Conservation (phyloP, 192 early-diverging fungal species). For the Podila horticola region DNA sequence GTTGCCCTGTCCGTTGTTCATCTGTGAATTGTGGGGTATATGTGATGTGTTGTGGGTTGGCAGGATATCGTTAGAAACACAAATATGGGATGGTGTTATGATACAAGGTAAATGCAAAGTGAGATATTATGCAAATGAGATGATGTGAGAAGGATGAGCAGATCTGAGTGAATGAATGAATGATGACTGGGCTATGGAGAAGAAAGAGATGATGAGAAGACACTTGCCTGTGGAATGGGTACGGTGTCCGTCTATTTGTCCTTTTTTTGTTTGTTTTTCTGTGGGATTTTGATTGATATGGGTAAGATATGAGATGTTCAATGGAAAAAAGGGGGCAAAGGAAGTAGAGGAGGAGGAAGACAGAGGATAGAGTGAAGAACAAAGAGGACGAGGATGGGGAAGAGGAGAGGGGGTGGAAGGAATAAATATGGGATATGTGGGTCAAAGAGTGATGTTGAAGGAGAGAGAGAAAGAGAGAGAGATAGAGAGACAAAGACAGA, state of each 20-base stretch:
- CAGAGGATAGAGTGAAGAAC: neutral
- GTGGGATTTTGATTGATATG: neutral
- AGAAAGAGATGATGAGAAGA: neutral
- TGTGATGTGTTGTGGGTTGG: neutral
- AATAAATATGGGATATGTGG: neutral
- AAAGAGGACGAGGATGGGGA: neutral
- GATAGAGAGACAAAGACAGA: neutral
- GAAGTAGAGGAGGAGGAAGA: neutral
- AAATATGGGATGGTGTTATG: no score
- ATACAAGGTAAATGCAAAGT: no score
- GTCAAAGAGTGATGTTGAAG: neutral
- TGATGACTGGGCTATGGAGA: neutral
- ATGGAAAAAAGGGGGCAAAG: neutral
- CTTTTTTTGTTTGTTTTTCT: neutral
- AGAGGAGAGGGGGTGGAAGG: neutral
- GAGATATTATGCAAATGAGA: no score
- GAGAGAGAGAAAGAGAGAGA: slow-evolving; percentile 1
- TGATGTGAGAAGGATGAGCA: no score
- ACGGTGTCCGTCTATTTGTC: neutral
- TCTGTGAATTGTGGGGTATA: slow-evolving; percentile 5
- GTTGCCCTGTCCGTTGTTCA: slow-evolving; percentile 53
- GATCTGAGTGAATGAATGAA: no score
- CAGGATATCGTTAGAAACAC: no score
- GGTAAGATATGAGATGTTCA: neutral
- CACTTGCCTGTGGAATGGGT: neutral